phyloP scores from a whole-genome alignment of 139 green algal genomes.

The Volvox africanus region DNA sequence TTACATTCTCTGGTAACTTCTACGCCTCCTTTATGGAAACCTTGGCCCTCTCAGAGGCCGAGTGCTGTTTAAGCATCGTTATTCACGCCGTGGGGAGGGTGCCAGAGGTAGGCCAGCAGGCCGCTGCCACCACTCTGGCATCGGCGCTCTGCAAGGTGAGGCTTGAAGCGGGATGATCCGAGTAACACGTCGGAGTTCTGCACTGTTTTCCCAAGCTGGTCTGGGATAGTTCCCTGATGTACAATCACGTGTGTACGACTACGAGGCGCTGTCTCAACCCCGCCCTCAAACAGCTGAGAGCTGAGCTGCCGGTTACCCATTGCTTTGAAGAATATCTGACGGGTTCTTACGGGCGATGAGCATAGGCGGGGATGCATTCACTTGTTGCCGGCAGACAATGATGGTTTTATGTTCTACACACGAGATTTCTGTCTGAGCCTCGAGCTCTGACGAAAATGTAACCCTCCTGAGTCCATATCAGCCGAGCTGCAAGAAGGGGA shows the following conservation, averaged over 20 bases:
- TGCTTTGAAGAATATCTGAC: too few species aligned
- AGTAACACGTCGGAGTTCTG: too few species aligned
- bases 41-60: conserved; percentile 44
- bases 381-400: not conserved
- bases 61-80: conserved; percentile 56
- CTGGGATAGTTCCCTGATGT: too few species aligned
- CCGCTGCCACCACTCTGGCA: not conserved
- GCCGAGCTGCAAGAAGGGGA: not conserved
- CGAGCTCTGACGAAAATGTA: not conserved
- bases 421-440: conserved; percentile 38
- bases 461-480: conserved; percentile 1
- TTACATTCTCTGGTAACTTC: too few species aligned
- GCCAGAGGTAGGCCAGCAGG: not conserved
- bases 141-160: conserved; percentile 32
- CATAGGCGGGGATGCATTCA: too few species aligned
- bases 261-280: too few species aligned
- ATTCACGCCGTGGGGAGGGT: conserved; percentile 51
- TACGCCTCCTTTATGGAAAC: not conserved
- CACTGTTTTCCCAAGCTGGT: too few species aligned
- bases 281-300: too few species aligned
- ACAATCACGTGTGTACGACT: too few species aligned
- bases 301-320: too few species aligned
- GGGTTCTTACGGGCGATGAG: too few species aligned
- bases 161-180: not conserved
- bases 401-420: conserved; percentile 42